Evolutionary conservation across 2,329 filamentous ascomycete genomes (phyloP).

Genomic region (Fusarium sororula): DNA sequence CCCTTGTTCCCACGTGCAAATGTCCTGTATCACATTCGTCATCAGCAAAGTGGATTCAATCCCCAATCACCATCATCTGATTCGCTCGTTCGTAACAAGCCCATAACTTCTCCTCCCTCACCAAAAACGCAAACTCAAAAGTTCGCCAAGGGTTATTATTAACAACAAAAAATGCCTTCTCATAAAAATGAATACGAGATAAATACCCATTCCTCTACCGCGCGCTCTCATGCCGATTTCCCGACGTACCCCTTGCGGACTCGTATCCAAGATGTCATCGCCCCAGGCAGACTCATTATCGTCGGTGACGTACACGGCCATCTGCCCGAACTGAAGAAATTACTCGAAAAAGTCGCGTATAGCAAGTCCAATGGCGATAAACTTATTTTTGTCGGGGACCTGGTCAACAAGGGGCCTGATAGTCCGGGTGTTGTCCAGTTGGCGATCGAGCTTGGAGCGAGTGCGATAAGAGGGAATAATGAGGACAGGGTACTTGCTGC

Average conservation of each 20-base stretch:
- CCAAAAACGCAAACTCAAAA: neutral
- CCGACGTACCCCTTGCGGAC: neutral
- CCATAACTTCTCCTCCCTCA: neutral
- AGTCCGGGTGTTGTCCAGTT: slow-evolving; percentile 79
- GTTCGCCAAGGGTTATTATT: neutral
- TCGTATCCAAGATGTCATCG: neutral
- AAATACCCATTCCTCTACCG: neutral
- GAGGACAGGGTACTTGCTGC: slow-evolving; percentile 79
- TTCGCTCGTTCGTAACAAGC: neutral
- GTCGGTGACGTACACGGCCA: slow-evolving; percentile 93
- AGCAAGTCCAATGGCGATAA: slow-evolving; percentile 64
- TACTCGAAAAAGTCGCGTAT: slow-evolving; percentile 75
- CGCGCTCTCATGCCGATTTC: neutral
- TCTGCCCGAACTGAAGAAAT: slow-evolving; percentile 66
- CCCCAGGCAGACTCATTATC: slow-evolving; percentile 58
- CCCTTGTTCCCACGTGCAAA: neutral
- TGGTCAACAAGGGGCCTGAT: slow-evolving; percentile 86
- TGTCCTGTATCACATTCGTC: neutral
- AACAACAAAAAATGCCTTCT: neutral
- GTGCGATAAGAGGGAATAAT: slow-evolving; percentile 85
- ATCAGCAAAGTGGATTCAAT: neutral
- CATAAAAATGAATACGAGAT: neutral
- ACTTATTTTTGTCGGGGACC: slow-evolving; percentile 76
- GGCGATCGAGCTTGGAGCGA: slow-evolving; percentile 74
- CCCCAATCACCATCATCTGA: neutral